Evolutionary conservation across 768 basidiomycete genomes (phyloP).

Genomic region (Brasilioporus rufonigricans): DNA sequence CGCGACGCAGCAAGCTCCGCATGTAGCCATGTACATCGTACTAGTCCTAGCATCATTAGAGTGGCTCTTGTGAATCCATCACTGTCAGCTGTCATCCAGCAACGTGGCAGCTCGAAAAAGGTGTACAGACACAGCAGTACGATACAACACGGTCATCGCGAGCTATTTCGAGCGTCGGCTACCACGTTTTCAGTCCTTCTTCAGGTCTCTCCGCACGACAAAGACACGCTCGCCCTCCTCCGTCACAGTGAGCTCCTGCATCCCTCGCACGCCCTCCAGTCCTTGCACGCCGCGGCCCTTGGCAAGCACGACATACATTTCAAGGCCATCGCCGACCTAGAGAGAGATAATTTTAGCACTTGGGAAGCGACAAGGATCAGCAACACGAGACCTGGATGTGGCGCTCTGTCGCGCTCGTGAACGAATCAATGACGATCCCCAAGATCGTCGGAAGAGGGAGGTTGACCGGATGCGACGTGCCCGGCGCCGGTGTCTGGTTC

Average conservation of each 20-base stretch:
- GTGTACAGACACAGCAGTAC: too few species aligned
- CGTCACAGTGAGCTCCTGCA: conserved; percentile 61
- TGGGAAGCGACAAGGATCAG: not conserved
- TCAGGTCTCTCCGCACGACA: conserved; percentile 72
- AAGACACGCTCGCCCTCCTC: conserved; percentile 74
- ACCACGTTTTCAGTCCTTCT: conserved; percentile 61
- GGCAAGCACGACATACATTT: conserved; percentile 85
- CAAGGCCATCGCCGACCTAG: conserved; percentile 93
- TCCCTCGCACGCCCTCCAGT: conserved; percentile 50
- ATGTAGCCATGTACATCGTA: too few species aligned
- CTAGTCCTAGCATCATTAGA: too few species aligned
- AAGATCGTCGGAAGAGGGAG: conserved; percentile 80
- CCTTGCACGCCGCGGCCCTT: conserved; percentile 61
- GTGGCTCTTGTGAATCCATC: too few species aligned
- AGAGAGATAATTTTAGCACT: conserved; percentile 4
- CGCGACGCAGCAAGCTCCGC: too few species aligned
- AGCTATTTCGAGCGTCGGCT: not conserved
- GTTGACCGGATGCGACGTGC: conserved; percentile 73
- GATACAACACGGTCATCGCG: not conserved
- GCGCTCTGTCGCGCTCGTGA: conserved; percentile 95
- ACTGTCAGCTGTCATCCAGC: too few species aligned
- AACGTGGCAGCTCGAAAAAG: too few species aligned
- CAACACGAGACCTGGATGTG: conserved; percentile 83
- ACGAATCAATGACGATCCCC: conserved; percentile 89
- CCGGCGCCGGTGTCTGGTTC: conserved; percentile 81